A percentile compares a stretch with the other conserved stretches of the same genome.
Evolutionary conservation across 345 rosid genomes (phyloP).

Genomic region (Abelmoschus esculentus): DNA sequence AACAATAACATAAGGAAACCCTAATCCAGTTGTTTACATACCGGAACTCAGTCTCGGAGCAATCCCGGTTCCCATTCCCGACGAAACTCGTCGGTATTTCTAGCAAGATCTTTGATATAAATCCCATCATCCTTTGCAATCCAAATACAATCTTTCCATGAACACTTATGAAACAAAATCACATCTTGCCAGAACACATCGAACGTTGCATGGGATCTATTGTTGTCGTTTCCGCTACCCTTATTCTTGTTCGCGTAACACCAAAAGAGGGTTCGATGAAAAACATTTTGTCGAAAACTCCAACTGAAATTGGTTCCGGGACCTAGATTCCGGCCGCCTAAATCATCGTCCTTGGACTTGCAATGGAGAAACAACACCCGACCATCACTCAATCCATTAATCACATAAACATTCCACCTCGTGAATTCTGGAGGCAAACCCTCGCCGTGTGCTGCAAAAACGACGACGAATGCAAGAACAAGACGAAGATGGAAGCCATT

Average conservation of each 20-base stretch:
- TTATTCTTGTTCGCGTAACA: background rate
- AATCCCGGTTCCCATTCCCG: background rate
- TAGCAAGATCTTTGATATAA: background rate
- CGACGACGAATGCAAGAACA: slow-evolving; percentile 2
- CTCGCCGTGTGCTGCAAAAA: background rate
- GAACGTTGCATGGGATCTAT: background rate
- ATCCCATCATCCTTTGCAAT: slow-evolving; percentile 2
- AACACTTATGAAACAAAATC: background rate
- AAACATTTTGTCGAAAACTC: background rate
- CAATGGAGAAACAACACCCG: background rate
- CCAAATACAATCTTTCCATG: slow-evolving; percentile 7
- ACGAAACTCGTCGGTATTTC: background rate
- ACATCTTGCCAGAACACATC: slow-evolving; percentile 7
- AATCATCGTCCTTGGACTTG: background rate
- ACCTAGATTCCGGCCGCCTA: background rate
- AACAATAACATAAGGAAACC: background rate
- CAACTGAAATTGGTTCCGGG: background rate
- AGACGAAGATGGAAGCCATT: background rate
- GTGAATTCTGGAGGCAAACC: background rate
- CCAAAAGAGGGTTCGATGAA: background rate
- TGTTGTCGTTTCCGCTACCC: no score
- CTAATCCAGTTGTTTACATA: background rate
- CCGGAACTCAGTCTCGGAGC: background rate
- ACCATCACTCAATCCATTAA: background rate
- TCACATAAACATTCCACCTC: background rate